Evolutionary conservation across 257 asterid genomes (phyloP).

Genomic region (Solanum sejunctum): DNA sequence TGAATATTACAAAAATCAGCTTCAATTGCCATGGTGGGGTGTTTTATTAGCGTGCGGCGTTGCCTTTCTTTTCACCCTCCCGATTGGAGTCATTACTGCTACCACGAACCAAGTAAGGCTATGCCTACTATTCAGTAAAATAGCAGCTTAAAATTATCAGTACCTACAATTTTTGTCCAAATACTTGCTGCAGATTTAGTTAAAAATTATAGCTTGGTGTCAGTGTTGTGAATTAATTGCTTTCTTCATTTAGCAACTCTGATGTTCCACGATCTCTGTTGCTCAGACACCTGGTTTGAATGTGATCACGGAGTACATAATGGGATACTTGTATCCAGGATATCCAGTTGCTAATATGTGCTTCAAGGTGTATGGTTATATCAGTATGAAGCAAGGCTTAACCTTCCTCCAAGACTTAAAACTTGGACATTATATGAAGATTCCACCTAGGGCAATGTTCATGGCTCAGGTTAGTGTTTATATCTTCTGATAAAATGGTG

Average conservation of each 20-base stretch:
- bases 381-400: constrained; percentile 86
- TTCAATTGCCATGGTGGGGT: constrained; percentile 99
- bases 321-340: constrained; percentile 95
- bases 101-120: constrained; percentile 70
- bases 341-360: constrained; percentile 99
- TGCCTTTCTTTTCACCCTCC: constrained; percentile 81
- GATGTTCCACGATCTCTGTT: neutral
- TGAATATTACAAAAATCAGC: constrained; percentile 50
- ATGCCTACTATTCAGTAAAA: neutral
- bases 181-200: neutral
- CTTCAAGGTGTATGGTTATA: constrained; percentile 87
- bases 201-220: neutral
- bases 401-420: constrained; percentile 82
- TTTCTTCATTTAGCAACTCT: neutral
- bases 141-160: neutral
- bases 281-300: constrained; percentile 76
- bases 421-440: constrained; percentile 96
- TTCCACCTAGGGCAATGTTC: constrained; percentile 92
- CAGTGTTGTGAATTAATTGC: neutral
- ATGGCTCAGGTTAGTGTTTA: constrained; percentile 68
- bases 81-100: constrained; percentile 80
- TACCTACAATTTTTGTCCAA: neutral
- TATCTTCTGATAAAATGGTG: neutral
- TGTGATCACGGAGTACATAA: constrained; percentile 86
- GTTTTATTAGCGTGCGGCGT: constrained; percentile 76